A percentile compares a stretch with the other conserved stretches of the same genome.
Conservation (phyloP, 768 basidiomycete species). For the Rhizopogon roseolus region DNA sequence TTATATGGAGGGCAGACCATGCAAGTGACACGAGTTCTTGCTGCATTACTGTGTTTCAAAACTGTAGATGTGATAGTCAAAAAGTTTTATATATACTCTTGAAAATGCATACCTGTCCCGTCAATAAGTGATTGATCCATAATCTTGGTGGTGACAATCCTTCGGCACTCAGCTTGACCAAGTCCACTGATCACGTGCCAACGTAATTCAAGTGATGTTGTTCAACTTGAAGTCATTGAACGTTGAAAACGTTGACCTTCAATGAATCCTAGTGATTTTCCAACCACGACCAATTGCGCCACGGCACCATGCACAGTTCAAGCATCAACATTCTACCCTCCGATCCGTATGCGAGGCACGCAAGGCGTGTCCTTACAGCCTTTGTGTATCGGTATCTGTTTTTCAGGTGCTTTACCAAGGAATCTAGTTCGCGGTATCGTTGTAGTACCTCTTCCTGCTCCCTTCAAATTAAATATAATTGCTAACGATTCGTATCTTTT, state of each 20-base stretch:
- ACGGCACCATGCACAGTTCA: neutral
- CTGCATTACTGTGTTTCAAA: neutral
- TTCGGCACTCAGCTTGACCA: neutral
- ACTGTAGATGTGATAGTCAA: neutral
- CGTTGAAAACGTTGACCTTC: neutral
- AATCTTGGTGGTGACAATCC: neutral
- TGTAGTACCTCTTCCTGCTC: neutral
- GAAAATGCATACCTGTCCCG: neutral
- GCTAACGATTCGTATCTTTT: neutral
- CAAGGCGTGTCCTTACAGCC: neutral
- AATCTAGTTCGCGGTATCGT: neutral
- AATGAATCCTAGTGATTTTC: neutral
- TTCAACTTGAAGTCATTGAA: no score
- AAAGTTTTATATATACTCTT: neutral
- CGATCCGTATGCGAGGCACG: neutral
- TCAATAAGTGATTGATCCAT: neutral
- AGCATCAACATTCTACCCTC: neutral
- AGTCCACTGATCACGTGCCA: neutral
- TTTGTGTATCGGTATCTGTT: slow-evolving; percentile 1
- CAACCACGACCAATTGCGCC: neutral
- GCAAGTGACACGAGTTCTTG: neutral
- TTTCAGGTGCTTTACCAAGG: slow-evolving; percentile 1
- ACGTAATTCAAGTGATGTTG: neutral
- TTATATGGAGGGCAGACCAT: neutral
- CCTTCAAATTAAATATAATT: neutral